Conservation (phyloP, 2,329 filamentous ascomycete genomes). For the Penicillium nordicum region DNA sequence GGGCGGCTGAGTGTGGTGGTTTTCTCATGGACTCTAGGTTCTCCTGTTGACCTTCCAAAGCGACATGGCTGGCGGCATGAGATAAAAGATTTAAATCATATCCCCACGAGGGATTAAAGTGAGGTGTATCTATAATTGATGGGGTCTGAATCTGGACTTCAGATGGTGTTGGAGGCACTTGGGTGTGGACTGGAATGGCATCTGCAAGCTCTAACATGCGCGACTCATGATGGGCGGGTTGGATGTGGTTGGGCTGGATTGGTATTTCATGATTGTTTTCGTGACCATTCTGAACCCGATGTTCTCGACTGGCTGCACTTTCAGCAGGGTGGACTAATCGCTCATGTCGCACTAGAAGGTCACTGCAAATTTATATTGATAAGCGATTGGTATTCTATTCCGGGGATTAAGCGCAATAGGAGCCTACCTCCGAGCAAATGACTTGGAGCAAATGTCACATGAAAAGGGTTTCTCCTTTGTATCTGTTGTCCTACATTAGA, state of each 20-base stretch:
- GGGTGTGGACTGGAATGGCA: constrained; percentile 41
- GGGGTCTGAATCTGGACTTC: constrained; percentile 39
- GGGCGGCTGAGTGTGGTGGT: constrained; percentile 31
- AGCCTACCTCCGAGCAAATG: constrained; percentile 46
- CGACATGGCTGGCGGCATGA: constrained; percentile 50
- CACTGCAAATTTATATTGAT: constrained; percentile 32
- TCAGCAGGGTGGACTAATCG: constrained; percentile 48
- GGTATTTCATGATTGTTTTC: constrained; percentile 31
- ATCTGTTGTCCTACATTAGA: constrained; percentile 36
- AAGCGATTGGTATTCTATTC: constrained; percentile 19
- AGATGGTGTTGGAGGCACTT: constrained; percentile 33
- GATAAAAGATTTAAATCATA: constrained; percentile 50
- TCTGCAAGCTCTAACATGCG: constrained; percentile 47
- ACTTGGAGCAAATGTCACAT: constrained; percentile 49
- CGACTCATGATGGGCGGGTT: constrained; percentile 39
- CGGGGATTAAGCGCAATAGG: neutral
- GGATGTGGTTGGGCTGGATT: constrained; percentile 37
- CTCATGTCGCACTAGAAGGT: constrained; percentile 50
- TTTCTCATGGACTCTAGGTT: constrained; percentile 38
- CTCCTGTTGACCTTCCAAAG: constrained; percentile 46
- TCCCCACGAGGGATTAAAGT: constrained; percentile 51
- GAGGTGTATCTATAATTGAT: constrained; percentile 42
- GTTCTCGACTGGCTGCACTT: constrained; percentile 39
- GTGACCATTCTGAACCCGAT: constrained; percentile 30
- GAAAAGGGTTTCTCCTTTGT: constrained; percentile 51